Evolutionary conservation across 805 yeast genomes (phyloP).

Genomic region (Candida multigemmis): DNA sequence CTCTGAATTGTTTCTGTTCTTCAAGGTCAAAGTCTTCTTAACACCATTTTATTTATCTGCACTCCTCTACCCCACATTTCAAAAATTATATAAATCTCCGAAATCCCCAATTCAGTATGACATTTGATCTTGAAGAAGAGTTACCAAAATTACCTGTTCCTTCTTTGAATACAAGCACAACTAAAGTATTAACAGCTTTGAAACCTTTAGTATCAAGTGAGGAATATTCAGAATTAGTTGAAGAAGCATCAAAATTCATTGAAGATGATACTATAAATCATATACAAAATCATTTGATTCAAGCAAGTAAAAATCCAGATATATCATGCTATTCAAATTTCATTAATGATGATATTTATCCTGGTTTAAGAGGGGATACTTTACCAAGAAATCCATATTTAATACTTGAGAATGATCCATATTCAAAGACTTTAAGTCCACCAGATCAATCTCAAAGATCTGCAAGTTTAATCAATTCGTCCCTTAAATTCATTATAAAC

Average conservation of each 20-base stretch:
- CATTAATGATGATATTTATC: conserved; percentile 38
- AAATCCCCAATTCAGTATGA: too few relatives aligned
- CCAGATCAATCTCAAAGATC: conserved; percentile 65
- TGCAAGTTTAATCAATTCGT: conserved; percentile 55
- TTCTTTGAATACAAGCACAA: conserved; percentile 36
- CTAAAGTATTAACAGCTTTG: conserved; percentile 45
- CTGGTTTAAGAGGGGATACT: conserved; percentile 55
- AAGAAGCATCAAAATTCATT: conserved; percentile 37
- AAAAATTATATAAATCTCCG: too few relatives aligned
- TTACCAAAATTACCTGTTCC: conserved; percentile 64
- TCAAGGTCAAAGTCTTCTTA: too few relatives aligned
- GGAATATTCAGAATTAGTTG: conserved; percentile 37
- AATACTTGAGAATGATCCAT: conserved; percentile 67
- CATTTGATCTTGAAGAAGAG: conserved; percentile 30
- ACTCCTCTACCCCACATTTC: too few relatives aligned
- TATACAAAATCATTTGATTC: conserved; percentile 46
- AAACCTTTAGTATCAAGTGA: conserved; percentile 50
- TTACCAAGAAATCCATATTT: conserved; percentile 74
- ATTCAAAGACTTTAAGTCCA: conserved; percentile 41
- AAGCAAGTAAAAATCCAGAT: conserved; percentile 33
- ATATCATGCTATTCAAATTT: conserved; percentile 45
- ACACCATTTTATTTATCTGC: too few relatives aligned
- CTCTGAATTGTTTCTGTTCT: too few relatives aligned
- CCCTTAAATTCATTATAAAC: conserved; percentile 57
- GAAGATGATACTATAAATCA: conserved; percentile 30